These are phyloP conservation scores for Caloboletus firmus DNA, from an alignment of 1,284 basidiomycete genomes.

Conservation along the genomic window DNA sequence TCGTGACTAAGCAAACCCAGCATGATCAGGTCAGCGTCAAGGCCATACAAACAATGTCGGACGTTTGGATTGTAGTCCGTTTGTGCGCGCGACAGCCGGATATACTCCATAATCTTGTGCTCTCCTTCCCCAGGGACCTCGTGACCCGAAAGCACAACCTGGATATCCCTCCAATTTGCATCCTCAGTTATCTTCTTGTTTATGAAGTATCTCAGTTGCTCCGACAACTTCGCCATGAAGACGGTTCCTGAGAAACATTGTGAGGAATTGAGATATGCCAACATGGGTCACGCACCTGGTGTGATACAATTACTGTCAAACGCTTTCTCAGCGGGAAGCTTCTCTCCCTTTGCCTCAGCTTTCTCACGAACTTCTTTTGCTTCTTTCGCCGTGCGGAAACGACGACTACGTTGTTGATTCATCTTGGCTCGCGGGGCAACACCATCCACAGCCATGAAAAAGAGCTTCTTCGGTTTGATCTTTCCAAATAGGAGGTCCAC, in stretches of 20 bases:
- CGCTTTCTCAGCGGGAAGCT: slow-evolving; percentile 88
- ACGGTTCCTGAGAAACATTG: slow-evolving; percentile 65
- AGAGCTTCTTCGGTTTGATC: slow-evolving; percentile 95
- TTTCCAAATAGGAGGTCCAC: slow-evolving; percentile 97
- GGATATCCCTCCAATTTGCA: slow-evolving; percentile 88
- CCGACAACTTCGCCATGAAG: slow-evolving; percentile 92
- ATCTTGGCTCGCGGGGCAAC: slow-evolving; percentile 99
- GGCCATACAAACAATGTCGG: slow-evolving; percentile 96
- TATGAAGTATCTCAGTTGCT: slow-evolving; percentile 93
- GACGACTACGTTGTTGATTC: slow-evolving; percentile 96
- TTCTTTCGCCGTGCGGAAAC: slow-evolving; percentile 95
- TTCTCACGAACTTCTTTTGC: slow-evolving; percentile 85
- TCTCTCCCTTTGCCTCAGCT: slow-evolving; percentile 87
- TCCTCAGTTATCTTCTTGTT: slow-evolving; percentile 97
- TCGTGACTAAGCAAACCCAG: slow-evolving; percentile 95
- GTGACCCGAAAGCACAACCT: slow-evolving; percentile 97
- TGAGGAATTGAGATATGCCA: neutral
- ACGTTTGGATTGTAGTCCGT: slow-evolving; percentile 92
- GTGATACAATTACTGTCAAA: slow-evolving; percentile 99
- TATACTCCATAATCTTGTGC: slow-evolving; percentile 99
- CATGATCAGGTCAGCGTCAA: slow-evolving; percentile 99
- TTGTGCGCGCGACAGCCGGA: slow-evolving; percentile 91
- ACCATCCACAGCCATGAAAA: slow-evolving; percentile 98
- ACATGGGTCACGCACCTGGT: slow-evolving; percentile 63
- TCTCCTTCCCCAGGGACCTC: slow-evolving; percentile 99